These are phyloP conservation scores for Penicillium sp. DNA, from an alignment of 2,329 filamentous ascomycete species.

Conservation along the genomic window DNA sequence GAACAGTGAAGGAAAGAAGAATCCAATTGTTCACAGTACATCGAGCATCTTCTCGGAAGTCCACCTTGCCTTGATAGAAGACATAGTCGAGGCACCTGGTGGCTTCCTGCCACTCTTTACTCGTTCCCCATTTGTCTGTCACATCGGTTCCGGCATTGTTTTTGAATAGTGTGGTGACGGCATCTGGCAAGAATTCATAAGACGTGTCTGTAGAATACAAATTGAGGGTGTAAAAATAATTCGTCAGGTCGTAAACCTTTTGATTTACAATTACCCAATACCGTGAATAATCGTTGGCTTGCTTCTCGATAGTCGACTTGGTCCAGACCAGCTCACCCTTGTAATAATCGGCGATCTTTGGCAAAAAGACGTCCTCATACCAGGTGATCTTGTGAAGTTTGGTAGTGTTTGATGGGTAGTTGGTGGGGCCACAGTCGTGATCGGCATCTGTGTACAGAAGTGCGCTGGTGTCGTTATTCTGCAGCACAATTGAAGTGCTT, in stretches of 20 bases:
- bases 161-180: conserved; percentile 67
- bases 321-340: conserved; percentile 82
- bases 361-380: conserved; percentile 74
- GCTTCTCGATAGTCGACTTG: conserved; percentile 55
- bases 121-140: conserved; percentile 61
- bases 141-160: conserved; percentile 80
- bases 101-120: conserved; percentile 60
- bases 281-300: conserved; percentile 68
- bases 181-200: conserved; percentile 72
- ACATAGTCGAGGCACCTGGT: conserved; percentile 78
- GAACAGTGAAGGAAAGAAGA: conserved; percentile 79
- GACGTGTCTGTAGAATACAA: conserved; percentile 51
- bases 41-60: conserved; percentile 74
- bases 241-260: conserved; percentile 81
- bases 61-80: conserved; percentile 79
- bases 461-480: conserved; percentile 66
- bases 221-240: conserved; percentile 79
- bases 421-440: conserved; percentile 69
- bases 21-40: conserved; percentile 93
- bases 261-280: conserved; percentile 78
- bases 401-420: conserved; percentile 57
- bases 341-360: conserved; percentile 79
- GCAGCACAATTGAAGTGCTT: conserved; percentile 49
- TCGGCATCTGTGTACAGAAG: conserved; percentile 55
- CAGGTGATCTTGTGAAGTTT: conserved; percentile 66